These are phyloP conservation scores for Phytophthora chlamydospora DNA, from an alignment of 352 stramenopile genomes.

Conservation along the genomic window DNA sequence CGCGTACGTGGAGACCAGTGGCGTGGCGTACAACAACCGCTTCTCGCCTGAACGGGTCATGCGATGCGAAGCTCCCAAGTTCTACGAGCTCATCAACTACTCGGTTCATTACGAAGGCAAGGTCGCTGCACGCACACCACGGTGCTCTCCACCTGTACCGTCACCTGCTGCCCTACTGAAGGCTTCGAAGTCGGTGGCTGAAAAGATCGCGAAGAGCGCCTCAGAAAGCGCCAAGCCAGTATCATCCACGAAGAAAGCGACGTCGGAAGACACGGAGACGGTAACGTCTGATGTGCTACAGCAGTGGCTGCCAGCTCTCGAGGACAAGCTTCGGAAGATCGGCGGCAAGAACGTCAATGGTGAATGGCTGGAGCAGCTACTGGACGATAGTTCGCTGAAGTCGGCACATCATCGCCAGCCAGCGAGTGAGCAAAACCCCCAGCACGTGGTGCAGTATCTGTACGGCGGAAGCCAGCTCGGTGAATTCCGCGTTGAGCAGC, in stretches of 20 bases:
- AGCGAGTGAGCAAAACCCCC: conserved; percentile 14
- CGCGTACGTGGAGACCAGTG: conserved; percentile 13
- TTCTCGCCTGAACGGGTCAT: conserved; percentile 32
- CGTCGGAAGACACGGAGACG: conserved; percentile 16
- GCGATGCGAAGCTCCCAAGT: conserved; percentile 47
- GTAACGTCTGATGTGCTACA: conserved; percentile 35
- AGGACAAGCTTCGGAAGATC: conserved; percentile 50
- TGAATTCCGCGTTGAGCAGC: conserved; percentile 70
- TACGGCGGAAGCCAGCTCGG: conserved; percentile 65
- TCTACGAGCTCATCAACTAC: conserved; percentile 65
- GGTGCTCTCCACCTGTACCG: conserved; percentile 32
- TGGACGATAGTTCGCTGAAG: conserved; percentile 18
- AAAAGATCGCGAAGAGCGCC: conserved; percentile 14
- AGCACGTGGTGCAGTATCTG: conserved; percentile 41
- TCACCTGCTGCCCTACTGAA: conserved; percentile 25
- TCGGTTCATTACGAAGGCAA: conserved; percentile 62
- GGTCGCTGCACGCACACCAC: conserved; percentile 50
- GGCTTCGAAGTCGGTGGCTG: conserved; percentile 13
- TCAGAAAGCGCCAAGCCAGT: conserved; percentile 6
- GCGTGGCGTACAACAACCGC: conserved; percentile 19
- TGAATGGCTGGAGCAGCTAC: conserved; percentile 38
- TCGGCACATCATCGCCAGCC: conserved; percentile 3
- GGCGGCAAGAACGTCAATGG: conserved; percentile 19
- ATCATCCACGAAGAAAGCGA: conserved; percentile 3
- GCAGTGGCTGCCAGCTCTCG: conserved; percentile 54